Conservation (phyloP, 306 rosid genomes). For the Quillaja saponaria region DNA sequence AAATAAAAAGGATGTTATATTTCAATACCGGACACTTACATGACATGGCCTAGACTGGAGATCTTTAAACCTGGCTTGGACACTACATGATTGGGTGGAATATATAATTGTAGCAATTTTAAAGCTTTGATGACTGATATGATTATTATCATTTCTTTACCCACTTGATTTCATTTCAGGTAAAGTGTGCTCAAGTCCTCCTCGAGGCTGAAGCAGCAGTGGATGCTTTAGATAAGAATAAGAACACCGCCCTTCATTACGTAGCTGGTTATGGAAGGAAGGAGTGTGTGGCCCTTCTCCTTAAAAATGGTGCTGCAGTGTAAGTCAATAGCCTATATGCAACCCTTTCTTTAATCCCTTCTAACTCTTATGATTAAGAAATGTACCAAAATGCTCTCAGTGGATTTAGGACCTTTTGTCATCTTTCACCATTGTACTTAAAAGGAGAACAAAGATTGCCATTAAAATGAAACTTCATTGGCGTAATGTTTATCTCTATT, state of each 20-base stretch:
- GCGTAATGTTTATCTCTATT: no score
- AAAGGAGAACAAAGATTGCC: no score
- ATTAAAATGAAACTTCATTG: no score
- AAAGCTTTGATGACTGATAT: not conserved
- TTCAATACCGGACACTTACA: no score
- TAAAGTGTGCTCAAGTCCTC: conserved; percentile 89
- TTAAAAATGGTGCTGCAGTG: conserved; percentile 96
- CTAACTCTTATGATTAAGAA: not conserved
- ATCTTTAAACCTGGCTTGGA: no score
- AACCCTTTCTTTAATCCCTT: not conserved
- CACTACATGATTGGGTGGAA: no score
- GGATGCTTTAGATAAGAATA: conserved; percentile 92
- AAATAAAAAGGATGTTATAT: no score
- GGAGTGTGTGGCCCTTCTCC: conserved; percentile 93
- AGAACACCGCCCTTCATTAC: conserved; percentile 96
- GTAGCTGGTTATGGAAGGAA: conserved; percentile 99
- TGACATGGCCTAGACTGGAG: no score
- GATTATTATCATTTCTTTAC: not conserved
- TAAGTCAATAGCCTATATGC: conserved; percentile 42
- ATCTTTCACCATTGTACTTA: no score
- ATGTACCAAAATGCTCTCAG: no score
- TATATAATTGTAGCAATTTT: not conserved
- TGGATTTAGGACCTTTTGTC: no score
- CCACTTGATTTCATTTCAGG: conserved; percentile 50
- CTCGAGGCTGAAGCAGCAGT: conserved; percentile 96